Percentiles rank a stretch among this genome's conserved stretches.
phyloP scores from a whole-genome alignment of 345 rosid genomes.

The Camelina laxa region DNA sequence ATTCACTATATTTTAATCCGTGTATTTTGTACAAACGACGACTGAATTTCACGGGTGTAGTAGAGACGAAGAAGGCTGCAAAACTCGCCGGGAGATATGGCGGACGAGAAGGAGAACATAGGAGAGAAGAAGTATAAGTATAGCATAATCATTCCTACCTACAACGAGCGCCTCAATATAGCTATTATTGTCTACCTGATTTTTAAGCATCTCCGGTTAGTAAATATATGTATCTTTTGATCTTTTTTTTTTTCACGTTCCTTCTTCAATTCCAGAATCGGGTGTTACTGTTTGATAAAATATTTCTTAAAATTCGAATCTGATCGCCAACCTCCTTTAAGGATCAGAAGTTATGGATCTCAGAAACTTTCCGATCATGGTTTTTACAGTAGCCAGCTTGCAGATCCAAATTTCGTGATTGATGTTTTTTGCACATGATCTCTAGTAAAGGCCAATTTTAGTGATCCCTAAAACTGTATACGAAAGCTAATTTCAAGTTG shows the following conservation, averaged over 20 bases:
- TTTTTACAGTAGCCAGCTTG: not conserved
- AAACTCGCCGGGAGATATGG: constrained; percentile 33
- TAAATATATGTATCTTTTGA: not conserved
- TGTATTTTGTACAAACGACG: constrained; percentile 16
- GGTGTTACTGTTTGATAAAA: too few species aligned
- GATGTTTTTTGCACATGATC: constrained; percentile 30
- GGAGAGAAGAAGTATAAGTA: constrained; percentile 58
- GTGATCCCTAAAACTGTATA: not conserved
- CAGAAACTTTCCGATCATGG: constrained; percentile 4
- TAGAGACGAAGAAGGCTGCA: constrained; percentile 14
- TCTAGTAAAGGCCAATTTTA: not conserved
- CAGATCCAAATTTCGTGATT: constrained; percentile 23
- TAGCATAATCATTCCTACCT: constrained; percentile 89
- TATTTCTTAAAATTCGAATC: not conserved
- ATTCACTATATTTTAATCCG: not conserved
- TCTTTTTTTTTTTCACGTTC: not conserved
- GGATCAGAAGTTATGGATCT: constrained; percentile 18
- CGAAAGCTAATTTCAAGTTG: not conserved
- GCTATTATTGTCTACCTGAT: constrained; percentile 84
- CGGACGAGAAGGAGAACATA: constrained; percentile 31
- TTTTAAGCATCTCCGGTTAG: constrained; percentile 88
- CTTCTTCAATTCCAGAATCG: not conserved
- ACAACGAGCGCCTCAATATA: constrained; percentile 95
- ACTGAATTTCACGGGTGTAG: not conserved
- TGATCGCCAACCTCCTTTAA: constrained; percentile 4